Conservation (phyloP, 805 yeast genomes). For the Nakazawaea ishiwadae region DNA sequence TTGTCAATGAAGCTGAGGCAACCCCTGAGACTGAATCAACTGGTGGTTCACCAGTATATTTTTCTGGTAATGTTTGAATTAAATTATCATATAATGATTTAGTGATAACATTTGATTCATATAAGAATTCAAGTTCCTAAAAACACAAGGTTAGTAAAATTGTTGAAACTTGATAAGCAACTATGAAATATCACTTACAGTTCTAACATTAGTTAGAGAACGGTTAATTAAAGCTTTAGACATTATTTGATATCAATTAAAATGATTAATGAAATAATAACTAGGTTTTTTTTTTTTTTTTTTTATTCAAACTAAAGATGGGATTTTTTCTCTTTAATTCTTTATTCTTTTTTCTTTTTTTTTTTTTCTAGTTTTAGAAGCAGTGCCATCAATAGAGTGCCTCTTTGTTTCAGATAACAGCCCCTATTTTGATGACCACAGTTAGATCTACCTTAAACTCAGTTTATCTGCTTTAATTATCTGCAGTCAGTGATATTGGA, state of each 20-base stretch:
- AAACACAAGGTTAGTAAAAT: neutral
- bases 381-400: too few relatives aligned
- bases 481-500: too few relatives aligned
- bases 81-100: constrained; percentile 50
- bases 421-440: too few relatives aligned
- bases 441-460: too few relatives aligned
- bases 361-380: too few relatives aligned
- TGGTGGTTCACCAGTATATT: constrained; percentile 36
- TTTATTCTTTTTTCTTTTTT: neutral
- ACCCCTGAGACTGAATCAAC: neutral
- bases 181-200: constrained; percentile 27
- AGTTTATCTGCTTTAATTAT: too few relatives aligned
- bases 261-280: too few relatives aligned
- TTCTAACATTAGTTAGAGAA: constrained; percentile 66
- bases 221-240: constrained; percentile 59
- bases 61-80: constrained; percentile 47
- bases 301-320: too few relatives aligned
- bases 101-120: constrained; percentile 69
- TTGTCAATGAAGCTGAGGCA: neutral
- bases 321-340: too few relatives aligned
- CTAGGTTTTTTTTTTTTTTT: constrained; percentile 4
- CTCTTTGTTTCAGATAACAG: too few relatives aligned
- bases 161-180: neutral
- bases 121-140: constrained; percentile 70
- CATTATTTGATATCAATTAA: neutral